Base-by-base conservation (phyloP, 2,329 filamentous ascomycete genomes). In the Talaromyces marneffei region DNA sequence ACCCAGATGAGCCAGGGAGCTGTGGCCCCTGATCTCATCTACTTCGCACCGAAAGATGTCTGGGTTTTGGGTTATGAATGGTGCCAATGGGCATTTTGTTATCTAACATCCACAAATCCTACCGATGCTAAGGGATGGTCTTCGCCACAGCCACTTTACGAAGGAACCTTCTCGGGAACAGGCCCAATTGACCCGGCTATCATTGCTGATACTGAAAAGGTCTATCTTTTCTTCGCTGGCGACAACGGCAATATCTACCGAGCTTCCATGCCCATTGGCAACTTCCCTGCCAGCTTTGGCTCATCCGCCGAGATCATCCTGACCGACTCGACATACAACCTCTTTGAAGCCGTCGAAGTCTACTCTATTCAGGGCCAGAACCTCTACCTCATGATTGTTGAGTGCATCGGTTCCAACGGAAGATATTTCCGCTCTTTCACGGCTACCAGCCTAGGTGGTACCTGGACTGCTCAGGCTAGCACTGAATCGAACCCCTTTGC, bases 1-100 rank as follows among this genome's bases (percentile, higher is more conserved):
- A 87, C 75, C 64, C 64, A 62, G 1, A 85, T 84, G 81, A 75
- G 35, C 48, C 50, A 62, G 3, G 66, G 63, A 5, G 72, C 82
- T 9, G 84, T 86, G 23, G 85, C 85, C 0, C 86, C 86, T 0
- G 85, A 84, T 0, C 73, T 88, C 53, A 87, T 88, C 75, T 84
- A 81, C 76, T 88, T 87, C 66, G 66, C 69, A 4, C 86, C 85
- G 0, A 87, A 86, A 74, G 78, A 74, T 65, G 72, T 82, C 64
- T 88, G 86, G 86, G 74, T 87, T n/a, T 78, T 88, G 0, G 82
- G 84, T n/a, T 82, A 87, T 68, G 85, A 88, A 71, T 87, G 85
- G 84, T 85, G 85, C 1, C 68, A 82, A 0, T 82, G 79, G 0
- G 66, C 84, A 0, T 88, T 88, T 75, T 79, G 79, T 2, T 88